Evolutionary conservation across 352 stramenopile genomes (phyloP).

Genomic region (Phytophthora megakarya): DNA sequence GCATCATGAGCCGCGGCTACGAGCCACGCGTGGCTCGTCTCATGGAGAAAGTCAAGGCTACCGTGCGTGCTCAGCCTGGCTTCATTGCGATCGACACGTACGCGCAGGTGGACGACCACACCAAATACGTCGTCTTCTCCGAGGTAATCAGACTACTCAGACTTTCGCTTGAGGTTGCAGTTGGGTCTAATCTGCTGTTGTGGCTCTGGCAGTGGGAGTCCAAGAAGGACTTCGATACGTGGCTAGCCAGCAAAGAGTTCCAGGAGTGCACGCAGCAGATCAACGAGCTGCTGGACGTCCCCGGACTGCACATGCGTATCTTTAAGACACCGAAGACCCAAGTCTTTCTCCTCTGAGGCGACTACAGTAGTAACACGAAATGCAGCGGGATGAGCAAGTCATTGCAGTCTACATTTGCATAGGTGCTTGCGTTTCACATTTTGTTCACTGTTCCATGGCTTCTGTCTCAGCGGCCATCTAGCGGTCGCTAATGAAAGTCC

Average conservation of each 20-base stretch:
- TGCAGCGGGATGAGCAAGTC: conserved; percentile 12
- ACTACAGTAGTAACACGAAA: neutral
- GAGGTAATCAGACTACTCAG: conserved; percentile 57
- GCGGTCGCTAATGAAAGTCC: conserved; percentile 15
- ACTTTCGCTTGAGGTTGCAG: neutral
- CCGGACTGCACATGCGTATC: conserved; percentile 79
- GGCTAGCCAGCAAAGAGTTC: conserved; percentile 79
- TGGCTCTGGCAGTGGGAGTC: conserved; percentile 62
- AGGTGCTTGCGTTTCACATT: conserved; percentile 16
- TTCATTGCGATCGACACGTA: conserved; percentile 82
- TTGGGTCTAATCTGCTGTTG: conserved; percentile 2
- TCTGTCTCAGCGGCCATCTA: conserved; percentile 27
- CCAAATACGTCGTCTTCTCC: conserved; percentile 91
- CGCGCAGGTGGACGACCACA: conserved; percentile 73
- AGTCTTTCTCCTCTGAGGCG: conserved; percentile 76
- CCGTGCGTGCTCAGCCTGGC: conserved; percentile 74
- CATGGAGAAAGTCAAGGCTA: conserved; percentile 88
- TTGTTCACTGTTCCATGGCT: conserved; percentile 20
- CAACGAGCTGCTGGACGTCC: conserved; percentile 85
- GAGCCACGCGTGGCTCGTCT: conserved; percentile 81
- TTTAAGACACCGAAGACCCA: conserved; percentile 82
- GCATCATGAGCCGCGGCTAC: conserved; percentile 89
- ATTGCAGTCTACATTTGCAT: too few relatives aligned
- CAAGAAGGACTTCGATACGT: conserved; percentile 81
- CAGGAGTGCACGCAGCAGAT: conserved; percentile 80